A percentile compares a stretch with the other conserved stretches of the same genome.
Conservation (phyloP, 352 stramenopile species). For the Phytophthora constricta region DNA sequence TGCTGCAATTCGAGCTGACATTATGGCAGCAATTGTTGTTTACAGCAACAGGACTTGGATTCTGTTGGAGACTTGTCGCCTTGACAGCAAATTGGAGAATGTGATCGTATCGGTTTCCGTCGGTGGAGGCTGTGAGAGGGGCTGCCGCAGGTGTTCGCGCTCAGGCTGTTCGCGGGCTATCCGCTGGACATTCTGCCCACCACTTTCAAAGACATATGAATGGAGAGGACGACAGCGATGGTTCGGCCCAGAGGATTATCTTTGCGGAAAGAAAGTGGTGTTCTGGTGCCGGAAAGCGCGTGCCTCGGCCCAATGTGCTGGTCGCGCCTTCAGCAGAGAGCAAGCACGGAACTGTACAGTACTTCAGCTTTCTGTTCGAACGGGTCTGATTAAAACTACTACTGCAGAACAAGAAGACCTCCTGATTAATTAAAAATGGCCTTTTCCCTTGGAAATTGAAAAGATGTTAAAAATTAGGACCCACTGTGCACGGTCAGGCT, state of each 20-base stretch:
- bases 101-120: slow-evolving; percentile 2
- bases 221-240: slow-evolving; percentile 11
- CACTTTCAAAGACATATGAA: slow-evolving; percentile 1
- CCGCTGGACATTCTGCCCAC: slow-evolving; percentile 2
- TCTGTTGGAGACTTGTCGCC: slow-evolving; percentile 1
- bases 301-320: slow-evolving; percentile 35
- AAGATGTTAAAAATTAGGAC: neutral
- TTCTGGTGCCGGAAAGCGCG: slow-evolving; percentile 11
- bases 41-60: neutral
- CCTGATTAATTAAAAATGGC: no score
- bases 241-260: slow-evolving; percentile 8
- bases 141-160: slow-evolving; percentile 9
- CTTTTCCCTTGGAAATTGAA: no score
- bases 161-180: slow-evolving; percentile 4
- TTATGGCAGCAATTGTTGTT: no score
- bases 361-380: slow-evolving; percentile 34
- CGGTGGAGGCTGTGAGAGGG: neutral
- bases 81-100: slow-evolving; percentile 29
- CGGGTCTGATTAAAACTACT: slow-evolving; percentile 7
- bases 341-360: slow-evolving; percentile 17
- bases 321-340: slow-evolving; percentile 7
- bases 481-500: neutral
- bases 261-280: slow-evolving; percentile 46
- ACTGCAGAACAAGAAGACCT: no score
- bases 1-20: neutral